A percentile compares a stretch with the other conserved stretches of the same genome.
These are phyloP conservation scores for Emydomyces testavorans DNA, from an alignment of 2,329 filamentous ascomycete genomes.

Conservation along the genomic window DNA sequence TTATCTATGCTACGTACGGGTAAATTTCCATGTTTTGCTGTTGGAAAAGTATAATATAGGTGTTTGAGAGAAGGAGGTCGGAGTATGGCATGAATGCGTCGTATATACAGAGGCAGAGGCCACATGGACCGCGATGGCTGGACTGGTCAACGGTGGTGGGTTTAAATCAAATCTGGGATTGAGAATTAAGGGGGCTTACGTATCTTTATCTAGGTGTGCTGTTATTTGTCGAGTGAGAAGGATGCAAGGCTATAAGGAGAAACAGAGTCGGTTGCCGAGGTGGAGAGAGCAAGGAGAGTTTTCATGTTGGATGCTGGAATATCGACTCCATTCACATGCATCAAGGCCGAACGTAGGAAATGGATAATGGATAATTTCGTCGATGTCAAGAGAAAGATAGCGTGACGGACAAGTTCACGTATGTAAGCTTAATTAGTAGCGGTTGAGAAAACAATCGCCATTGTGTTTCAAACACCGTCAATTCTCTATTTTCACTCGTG, in stretches of 20 bases:
- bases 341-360: background rate
- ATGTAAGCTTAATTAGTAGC: slow-evolving; percentile 10
- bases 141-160: background rate
- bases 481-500: background rate
- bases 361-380: background rate
- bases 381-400: background rate
- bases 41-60: too few species aligned
- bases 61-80: too few species aligned
- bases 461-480: slow-evolving; percentile 4
- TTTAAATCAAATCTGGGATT: background rate
- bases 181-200: background rate
- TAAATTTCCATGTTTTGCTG: too few species aligned
- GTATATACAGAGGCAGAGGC: background rate
- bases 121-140: slow-evolving; percentile 5
- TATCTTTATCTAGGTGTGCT: background rate
- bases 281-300: background rate
- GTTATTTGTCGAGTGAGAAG: background rate
- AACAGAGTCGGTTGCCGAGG: background rate
- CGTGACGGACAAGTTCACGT: slow-evolving; percentile 8
- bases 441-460: slow-evolving; percentile 7
- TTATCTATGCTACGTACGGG: too few species aligned
- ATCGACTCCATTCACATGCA: background rate
- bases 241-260: background rate
- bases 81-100: slow-evolving; percentile 9
- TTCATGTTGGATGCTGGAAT: background rate